These are phyloP conservation scores for Panus rudis DNA, from an alignment of 768 basidiomycete species.

Conservation along the genomic window DNA sequence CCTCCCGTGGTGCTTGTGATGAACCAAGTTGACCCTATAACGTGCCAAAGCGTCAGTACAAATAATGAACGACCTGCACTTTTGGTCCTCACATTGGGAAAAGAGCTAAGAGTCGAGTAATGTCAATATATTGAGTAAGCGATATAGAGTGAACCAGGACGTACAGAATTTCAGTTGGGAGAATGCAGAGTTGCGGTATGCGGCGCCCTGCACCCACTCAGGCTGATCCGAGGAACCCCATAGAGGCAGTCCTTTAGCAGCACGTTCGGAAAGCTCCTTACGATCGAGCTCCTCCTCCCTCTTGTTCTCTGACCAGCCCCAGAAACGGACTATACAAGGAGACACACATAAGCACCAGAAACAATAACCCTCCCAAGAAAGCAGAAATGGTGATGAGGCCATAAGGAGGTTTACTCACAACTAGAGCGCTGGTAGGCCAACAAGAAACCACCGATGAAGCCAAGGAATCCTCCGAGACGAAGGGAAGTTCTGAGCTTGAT, in stretches of 20 bases:
- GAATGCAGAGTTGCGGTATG: constrained; percentile 83
- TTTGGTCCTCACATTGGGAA: constrained; percentile 62
- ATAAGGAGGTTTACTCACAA: constrained; percentile 43
- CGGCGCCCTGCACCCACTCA: constrained; percentile 79
- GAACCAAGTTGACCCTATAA: constrained; percentile 88
- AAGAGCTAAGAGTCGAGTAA: constrained; percentile 34
- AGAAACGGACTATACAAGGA: constrained; percentile 69
- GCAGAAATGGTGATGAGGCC: constrained; percentile 9
- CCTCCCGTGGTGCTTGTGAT: constrained; percentile 82
- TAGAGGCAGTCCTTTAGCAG: constrained; percentile 72
- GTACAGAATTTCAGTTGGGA: constrained; percentile 90
- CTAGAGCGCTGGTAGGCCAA: constrained; percentile 88
- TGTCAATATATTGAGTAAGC: constrained; percentile 10
- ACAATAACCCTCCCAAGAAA: constrained; percentile 2
- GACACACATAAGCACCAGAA: not conserved
- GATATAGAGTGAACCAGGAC: constrained; percentile 17
- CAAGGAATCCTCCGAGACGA: constrained; percentile 64
- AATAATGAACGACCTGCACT: constrained; percentile 1
- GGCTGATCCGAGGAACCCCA: constrained; percentile 83
- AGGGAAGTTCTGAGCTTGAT: constrained; percentile 32
- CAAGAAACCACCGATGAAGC: constrained; percentile 87
- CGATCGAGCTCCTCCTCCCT: constrained; percentile 74
- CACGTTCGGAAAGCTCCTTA: constrained; percentile 70
- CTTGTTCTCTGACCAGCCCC: constrained; percentile 90
- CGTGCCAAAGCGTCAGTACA: constrained; percentile 10